Percentiles rank a stretch among this genome's conserved stretches.
Conservation (phyloP, 352 stramenopile species). For the Pythium pyrilobum region DNA sequence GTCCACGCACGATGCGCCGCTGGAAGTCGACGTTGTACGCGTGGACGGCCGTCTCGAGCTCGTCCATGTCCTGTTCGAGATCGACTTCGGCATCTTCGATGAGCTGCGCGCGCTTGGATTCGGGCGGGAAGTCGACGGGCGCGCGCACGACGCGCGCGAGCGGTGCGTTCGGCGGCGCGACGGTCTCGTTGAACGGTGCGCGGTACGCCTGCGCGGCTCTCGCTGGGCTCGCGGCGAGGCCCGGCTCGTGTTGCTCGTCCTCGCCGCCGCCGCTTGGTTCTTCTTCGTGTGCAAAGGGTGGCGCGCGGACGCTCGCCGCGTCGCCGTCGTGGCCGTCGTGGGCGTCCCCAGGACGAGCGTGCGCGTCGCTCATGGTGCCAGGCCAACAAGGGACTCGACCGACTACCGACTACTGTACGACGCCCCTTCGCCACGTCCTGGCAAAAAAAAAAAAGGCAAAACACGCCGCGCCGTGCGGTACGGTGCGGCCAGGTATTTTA, state of each 20-base stretch:
- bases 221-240: background rate
- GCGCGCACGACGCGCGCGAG: constrained; percentile 26
- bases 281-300: background rate
- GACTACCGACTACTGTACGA: too few relatives aligned
- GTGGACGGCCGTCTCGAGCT: constrained; percentile 72
- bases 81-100: constrained; percentile 73
- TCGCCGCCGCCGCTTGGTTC: background rate
- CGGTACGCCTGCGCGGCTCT: constrained; percentile 19
- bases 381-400: too few relatives aligned
- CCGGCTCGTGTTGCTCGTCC: background rate
- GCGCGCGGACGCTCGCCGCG: background rate
- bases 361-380: too few relatives aligned
- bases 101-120: constrained; percentile 66
- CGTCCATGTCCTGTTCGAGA: constrained; percentile 75
- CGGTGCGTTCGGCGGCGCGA: constrained; percentile 19
- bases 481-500: too few relatives aligned
- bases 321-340: background rate
- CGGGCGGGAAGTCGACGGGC: constrained; percentile 52
- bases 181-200: constrained; percentile 22
- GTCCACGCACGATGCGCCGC: constrained; percentile 52
- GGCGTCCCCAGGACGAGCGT: too few relatives aligned
- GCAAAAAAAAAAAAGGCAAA: too few relatives aligned
- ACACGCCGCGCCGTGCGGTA: too few relatives aligned
- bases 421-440: too few relatives aligned
- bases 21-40: constrained; percentile 85